phyloP scores from a whole-genome alignment of 2,329 filamentous ascomycete species.

The Fusarium poae region DNA sequence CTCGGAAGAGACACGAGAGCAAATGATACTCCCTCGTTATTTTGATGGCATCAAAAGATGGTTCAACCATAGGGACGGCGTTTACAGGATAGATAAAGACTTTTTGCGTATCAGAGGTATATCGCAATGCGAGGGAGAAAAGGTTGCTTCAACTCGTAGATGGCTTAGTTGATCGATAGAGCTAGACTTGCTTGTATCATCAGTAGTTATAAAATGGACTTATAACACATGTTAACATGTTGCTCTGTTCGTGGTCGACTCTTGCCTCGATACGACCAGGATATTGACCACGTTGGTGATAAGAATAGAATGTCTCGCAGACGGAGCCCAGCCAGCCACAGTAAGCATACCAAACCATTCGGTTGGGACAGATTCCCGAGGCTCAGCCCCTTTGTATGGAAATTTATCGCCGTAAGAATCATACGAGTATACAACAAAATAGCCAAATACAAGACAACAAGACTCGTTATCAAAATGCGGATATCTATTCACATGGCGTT shows the following conservation, averaged over 20 bases:
- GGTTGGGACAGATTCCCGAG: background rate
- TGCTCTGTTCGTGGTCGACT: background rate
- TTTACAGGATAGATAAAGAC: constrained; percentile 27
- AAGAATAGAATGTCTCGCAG: background rate
- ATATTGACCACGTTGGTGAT: background rate
- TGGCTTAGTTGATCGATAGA: constrained; percentile 14
- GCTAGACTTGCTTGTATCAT: constrained; percentile 23
- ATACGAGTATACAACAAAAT: background rate
- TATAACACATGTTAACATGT: background rate
- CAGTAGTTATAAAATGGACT: constrained; percentile 2
- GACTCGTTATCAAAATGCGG: background rate
- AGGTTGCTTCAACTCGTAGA: constrained; percentile 3
- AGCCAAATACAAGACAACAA: background rate
- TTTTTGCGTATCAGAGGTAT: constrained; percentile 13
- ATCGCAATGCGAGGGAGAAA: background rate
- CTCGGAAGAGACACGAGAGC: background rate
- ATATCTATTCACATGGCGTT: background rate
- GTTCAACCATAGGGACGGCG: constrained; percentile 20
- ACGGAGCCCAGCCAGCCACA: background rate
- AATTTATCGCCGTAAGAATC: background rate
- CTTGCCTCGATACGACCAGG: background rate
- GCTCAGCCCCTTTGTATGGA: background rate
- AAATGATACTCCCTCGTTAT: background rate
- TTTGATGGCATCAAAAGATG: constrained; percentile 5
- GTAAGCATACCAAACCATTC: background rate